A percentile compares a stretch with the other conserved stretches of the same genome.
These are phyloP conservation scores for Rhododendron molle DNA, from an alignment of 148 eudicot genomes.

Conservation along the genomic window DNA sequence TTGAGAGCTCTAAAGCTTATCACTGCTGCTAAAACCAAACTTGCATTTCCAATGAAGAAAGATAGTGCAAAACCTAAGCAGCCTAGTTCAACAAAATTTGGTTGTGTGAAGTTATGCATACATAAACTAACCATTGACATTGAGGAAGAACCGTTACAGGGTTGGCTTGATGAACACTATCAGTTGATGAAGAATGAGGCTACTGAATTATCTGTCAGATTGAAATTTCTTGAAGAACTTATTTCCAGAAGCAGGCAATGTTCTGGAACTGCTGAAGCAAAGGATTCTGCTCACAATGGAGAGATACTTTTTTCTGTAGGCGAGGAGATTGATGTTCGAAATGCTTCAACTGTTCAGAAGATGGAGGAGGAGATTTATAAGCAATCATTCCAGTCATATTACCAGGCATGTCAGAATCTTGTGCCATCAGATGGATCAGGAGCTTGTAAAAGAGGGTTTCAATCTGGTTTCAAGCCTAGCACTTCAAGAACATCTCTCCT, in stretches of 20 bases:
- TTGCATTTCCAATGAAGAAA: conserved; percentile 54
- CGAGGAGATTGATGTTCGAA: conserved; percentile 56
- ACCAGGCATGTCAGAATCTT: conserved; percentile 76
- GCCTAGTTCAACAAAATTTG: conserved; percentile 51
- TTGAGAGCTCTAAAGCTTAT: conserved; percentile 86
- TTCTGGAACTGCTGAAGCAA: conserved; percentile 41
- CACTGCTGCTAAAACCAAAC: conserved; percentile 63
- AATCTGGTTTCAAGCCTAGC: conserved; percentile 91
- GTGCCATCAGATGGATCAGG: conserved; percentile 75
- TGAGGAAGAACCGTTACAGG: conserved; percentile 97
- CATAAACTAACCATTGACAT: conserved; percentile 81
- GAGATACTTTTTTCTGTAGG: conserved; percentile 38
- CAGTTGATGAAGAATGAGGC: conserved; percentile 86
- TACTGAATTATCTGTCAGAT: conserved; percentile 77
- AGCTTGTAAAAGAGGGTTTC: conserved; percentile 81
- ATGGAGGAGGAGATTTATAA: conserved; percentile 72
- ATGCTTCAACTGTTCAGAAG: conserved; percentile 50
- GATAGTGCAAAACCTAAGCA: conserved; percentile 61
- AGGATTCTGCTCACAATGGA: conserved; percentile 36
- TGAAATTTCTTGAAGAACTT: conserved; percentile 73
- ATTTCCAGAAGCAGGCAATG: conserved; percentile 39
- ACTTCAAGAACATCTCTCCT: conserved; percentile 68
- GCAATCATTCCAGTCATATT: conserved; percentile 70
- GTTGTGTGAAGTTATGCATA: conserved; percentile 65
- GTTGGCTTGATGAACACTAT: conserved; percentile 98